These are phyloP conservation scores for Chytridium lagenaria DNA, from an alignment of 371 early-diverging fungal species.

Conservation along the genomic window DNA sequence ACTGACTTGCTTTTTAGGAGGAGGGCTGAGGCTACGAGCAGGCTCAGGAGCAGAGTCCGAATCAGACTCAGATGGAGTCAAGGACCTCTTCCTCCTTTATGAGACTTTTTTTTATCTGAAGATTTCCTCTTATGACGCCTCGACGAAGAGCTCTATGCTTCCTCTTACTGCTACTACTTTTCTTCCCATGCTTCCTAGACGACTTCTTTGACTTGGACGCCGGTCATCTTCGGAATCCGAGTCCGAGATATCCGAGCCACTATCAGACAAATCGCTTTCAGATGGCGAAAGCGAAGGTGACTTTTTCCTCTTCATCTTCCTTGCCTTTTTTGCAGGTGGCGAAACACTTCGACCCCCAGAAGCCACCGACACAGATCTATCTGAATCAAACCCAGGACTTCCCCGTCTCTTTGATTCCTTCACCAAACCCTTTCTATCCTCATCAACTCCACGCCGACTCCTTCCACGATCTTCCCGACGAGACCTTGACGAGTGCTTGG, in stretches of 20 bases:
- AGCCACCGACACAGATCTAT: not conserved
- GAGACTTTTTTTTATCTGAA: not conserved
- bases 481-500: constrained; percentile 14
- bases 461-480: not conserved
- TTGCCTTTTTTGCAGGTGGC: not conserved
- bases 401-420: constrained; percentile 18
- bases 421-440: not conserved
- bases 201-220: not conserved
- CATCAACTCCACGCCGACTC: constrained; percentile 1
- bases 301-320: constrained; percentile 8
- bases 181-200: constrained; percentile 10
- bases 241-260: not conserved
- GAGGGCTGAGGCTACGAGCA: not conserved
- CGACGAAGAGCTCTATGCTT: constrained; percentile 11
- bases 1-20: not conserved
- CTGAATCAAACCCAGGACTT: constrained; percentile 2
- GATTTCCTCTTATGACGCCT: not conserved
- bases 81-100: constrained; percentile 4
- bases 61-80: not conserved
- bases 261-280: not conserved
- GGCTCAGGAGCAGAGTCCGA: not conserved
- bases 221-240: constrained; percentile 12
- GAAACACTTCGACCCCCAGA: not conserved
- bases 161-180: not conserved
- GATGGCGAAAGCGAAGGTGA: constrained; percentile 10